phyloP scores from a whole-genome alignment of 2,329 filamentous ascomycete genomes.

The Clonostachys byssicola region DNA sequence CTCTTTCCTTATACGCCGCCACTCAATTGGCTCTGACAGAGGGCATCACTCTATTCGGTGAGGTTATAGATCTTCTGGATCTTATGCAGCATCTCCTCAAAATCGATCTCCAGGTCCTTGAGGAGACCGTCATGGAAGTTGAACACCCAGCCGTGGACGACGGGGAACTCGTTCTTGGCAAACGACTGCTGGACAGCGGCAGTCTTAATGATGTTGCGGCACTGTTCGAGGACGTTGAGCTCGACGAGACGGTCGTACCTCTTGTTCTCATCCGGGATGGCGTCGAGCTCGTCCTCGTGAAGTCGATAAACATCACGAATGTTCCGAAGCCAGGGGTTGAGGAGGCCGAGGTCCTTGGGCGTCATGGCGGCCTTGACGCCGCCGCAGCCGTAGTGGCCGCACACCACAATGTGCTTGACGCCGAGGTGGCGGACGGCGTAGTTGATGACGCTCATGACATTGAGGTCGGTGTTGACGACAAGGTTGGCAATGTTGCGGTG shows the following conservation, averaged over 20 bases:
- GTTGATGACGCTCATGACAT: slow-evolving; percentile 76
- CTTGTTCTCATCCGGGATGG: slow-evolving; percentile 51
- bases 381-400: slow-evolving; percentile 75
- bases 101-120: slow-evolving; percentile 60
- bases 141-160: slow-evolving; percentile 74
- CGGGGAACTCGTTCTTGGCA: slow-evolving; percentile 57
- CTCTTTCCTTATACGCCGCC: neutral
- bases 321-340: slow-evolving; percentile 72
- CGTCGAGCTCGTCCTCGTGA: slow-evolving; percentile 66
- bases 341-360: slow-evolving; percentile 62
- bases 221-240: slow-evolving; percentile 76
- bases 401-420: slow-evolving; percentile 78
- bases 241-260: slow-evolving; percentile 72
- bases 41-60: slow-evolving; percentile 17
- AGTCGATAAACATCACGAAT: slow-evolving; percentile 72
- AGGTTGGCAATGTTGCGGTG: slow-evolving; percentile 95
- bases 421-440: slow-evolving; percentile 79
- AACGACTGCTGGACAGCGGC: slow-evolving; percentile 72
- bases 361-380: slow-evolving; percentile 74
- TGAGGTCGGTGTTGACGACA: slow-evolving; percentile 75
- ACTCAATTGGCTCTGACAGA: neutral
- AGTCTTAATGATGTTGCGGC: slow-evolving; percentile 76
- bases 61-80: slow-evolving; percentile 65
- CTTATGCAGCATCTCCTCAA: slow-evolving; percentile 47
- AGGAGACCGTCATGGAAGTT: slow-evolving; percentile 63